These are phyloP conservation scores for Ganoderma meredithae DNA, from an alignment of 1,284 basidiomycete genomes.

Conservation along the genomic window DNA sequence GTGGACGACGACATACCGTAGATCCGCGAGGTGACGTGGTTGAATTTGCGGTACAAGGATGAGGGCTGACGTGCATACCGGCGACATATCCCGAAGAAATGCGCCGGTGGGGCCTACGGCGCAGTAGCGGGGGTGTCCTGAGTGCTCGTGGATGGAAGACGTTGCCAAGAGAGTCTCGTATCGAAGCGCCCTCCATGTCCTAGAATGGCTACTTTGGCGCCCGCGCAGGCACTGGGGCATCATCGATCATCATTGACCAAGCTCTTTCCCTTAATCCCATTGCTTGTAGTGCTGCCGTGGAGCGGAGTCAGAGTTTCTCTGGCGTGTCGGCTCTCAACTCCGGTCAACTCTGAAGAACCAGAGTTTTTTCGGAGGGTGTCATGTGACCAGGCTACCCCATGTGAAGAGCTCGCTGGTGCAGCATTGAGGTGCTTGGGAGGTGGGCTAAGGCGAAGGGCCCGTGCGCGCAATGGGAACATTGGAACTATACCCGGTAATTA, in stretches of 20 bases:
- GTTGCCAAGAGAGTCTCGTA: background rate
- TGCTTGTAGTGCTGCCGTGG: background rate
- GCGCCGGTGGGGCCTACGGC: background rate
- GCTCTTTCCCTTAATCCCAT: background rate
- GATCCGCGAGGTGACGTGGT: background rate
- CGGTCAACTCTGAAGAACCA: no score
- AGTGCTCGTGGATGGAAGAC: background rate
- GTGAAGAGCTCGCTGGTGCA: no score
- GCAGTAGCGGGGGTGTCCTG: background rate
- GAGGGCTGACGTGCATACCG: background rate
- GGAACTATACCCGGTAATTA: no score
- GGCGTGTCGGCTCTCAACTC: background rate
- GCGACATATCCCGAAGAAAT: background rate
- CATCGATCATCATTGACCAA: background rate
- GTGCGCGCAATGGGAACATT: no score
- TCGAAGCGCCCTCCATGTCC: background rate
- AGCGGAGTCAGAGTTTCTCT: no score
- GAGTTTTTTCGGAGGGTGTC: background rate
- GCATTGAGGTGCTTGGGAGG: no score
- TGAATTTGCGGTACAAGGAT: background rate
- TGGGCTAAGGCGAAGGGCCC: no score
- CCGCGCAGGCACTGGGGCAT: background rate
- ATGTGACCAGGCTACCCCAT: no score
- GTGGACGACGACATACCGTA: background rate
- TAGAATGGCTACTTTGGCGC: slow-evolving; percentile 3